Percentiles rank a stretch among this genome's conserved stretches.
Conservation (phyloP, 2,329 filamentous ascomycete species). For the Xylariaceae sp. region DNA sequence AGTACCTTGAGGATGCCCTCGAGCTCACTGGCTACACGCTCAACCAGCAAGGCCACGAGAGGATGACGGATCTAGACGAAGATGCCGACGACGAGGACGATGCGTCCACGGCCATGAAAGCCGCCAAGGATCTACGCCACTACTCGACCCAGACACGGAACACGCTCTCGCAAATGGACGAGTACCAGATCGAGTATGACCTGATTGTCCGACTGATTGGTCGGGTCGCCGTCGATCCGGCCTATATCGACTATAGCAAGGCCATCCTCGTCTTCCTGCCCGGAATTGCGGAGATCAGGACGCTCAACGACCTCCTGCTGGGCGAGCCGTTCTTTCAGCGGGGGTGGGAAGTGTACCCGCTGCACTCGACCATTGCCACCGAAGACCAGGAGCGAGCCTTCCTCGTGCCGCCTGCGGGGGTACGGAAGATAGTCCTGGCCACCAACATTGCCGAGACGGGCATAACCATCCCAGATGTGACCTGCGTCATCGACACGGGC, state of each 20-base stretch:
- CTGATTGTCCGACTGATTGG: constrained; percentile 75
- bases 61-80: constrained; percentile 59
- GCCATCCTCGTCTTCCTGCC: constrained; percentile 93
- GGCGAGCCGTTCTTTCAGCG: constrained; percentile 69
- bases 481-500: constrained; percentile 91
- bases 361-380: constrained; percentile 92
- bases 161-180: constrained; percentile 72
- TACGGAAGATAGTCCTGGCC: constrained; percentile 88
- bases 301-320: constrained; percentile 77
- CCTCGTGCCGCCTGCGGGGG: constrained; percentile 71
- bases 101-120: constrained; percentile 47
- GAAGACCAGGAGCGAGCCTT: constrained; percentile 97
- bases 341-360: constrained; percentile 79
- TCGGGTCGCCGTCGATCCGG: constrained; percentile 64
- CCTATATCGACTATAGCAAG: constrained; percentile 69
- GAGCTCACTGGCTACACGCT: constrained; percentile 73
- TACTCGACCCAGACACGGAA: constrained; percentile 75
- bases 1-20: constrained; percentile 87
- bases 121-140: constrained; percentile 59
- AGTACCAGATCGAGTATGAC: constrained; percentile 87
- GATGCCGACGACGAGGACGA: constrained; percentile 50
- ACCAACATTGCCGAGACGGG: constrained; percentile 98
- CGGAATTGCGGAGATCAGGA: constrained; percentile 87
- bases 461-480: constrained; percentile 97
- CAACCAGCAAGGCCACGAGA: constrained; percentile 46